Evolutionary conservation across 108 stramenopile species (phyloP).

Genomic region (Cylindrotheca fusiformis): DNA sequence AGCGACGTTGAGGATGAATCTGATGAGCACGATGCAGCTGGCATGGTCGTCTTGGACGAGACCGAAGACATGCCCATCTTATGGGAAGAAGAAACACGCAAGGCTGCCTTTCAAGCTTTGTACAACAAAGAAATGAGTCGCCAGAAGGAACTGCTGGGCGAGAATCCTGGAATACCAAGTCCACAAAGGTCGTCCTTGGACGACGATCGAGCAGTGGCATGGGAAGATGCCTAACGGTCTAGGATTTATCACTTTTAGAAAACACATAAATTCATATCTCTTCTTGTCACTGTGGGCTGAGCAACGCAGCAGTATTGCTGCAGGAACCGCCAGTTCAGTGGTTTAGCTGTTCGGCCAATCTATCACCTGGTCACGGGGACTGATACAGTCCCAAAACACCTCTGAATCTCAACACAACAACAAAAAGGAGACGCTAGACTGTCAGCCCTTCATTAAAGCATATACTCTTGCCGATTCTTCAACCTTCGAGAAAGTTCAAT

Average conservation of each 20-base stretch:
- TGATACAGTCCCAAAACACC: too few species aligned
- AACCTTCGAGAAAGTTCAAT: too few species aligned
- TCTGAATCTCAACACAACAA: background rate
- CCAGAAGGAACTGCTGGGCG: slow-evolving; percentile 34
- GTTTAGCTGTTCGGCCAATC: too few species aligned
- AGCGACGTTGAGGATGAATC: slow-evolving; percentile 43
- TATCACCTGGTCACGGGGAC: too few species aligned
- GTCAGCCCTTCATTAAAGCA: background rate
- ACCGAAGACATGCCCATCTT: slow-evolving; percentile 45
- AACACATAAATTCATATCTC: too few species aligned
- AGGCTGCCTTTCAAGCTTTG: slow-evolving; percentile 65
- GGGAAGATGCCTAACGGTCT: slow-evolving; percentile 22
- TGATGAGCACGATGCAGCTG: slow-evolving; percentile 32
- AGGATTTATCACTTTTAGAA: too few species aligned
- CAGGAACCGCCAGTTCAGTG: too few species aligned
- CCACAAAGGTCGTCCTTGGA: slow-evolving; percentile 4
- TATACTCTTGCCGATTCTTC: slow-evolving; percentile 6
- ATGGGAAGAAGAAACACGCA: slow-evolving; percentile 65
- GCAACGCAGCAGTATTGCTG: too few species aligned
- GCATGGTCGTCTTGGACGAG: slow-evolving; percentile 44
- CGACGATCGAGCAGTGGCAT: slow-evolving; percentile 11
- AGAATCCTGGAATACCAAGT: slow-evolving; percentile 3
- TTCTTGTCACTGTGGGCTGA: too few species aligned
- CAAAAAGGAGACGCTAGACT: background rate
- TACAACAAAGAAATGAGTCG: slow-evolving; percentile 75